Percentiles rank a stretch among this genome's conserved stretches.
Evolutionary conservation across 768 basidiomycete species (phyloP).

Genomic region (Psilocybe azurescens): DNA sequence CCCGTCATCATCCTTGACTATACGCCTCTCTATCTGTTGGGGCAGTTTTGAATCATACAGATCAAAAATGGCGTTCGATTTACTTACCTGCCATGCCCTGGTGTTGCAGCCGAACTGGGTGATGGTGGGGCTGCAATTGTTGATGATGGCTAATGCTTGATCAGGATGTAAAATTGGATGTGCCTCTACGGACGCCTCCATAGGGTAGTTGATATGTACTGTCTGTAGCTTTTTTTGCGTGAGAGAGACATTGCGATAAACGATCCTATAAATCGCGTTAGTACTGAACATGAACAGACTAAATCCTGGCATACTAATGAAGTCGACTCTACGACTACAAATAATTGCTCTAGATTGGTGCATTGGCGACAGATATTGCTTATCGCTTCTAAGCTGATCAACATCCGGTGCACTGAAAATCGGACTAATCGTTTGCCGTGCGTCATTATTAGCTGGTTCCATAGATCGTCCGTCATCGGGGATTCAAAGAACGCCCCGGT

Average conservation of each 20-base stretch:
- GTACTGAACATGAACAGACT: neutral
- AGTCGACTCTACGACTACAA: constrained; percentile 56
- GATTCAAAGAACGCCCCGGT: constrained; percentile 45
- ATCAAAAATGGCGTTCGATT: neutral
- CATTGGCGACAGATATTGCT: constrained; percentile 61
- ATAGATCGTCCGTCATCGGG: constrained; percentile 51
- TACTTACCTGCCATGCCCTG: constrained; percentile 69
- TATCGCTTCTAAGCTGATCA: constrained; percentile 54
- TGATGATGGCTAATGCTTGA: constrained; percentile 50
- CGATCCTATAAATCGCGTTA: constrained; percentile 35
- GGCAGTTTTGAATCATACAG: neutral
- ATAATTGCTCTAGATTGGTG: constrained; percentile 61
- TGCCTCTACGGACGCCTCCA: constrained; percentile 31
- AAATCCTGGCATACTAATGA: constrained; percentile 46
- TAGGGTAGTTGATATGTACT: constrained; percentile 65
- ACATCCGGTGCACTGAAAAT: constrained; percentile 71
- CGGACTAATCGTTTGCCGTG: constrained; percentile 59
- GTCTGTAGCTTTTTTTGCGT: constrained; percentile 51
- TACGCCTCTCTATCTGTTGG: constrained; percentile 50
- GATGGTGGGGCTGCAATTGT: constrained; percentile 55
- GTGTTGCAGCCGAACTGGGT: constrained; percentile 72
- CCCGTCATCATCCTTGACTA: constrained; percentile 43
- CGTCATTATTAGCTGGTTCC: constrained; percentile 48
- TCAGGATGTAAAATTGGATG: constrained; percentile 35
- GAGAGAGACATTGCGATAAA: constrained; percentile 46